A percentile compares a stretch with the other conserved stretches of the same genome.
phyloP scores from a whole-genome alignment of 2,329 filamentous ascomycete species.

The Elsinoe fawcettii region DNA sequence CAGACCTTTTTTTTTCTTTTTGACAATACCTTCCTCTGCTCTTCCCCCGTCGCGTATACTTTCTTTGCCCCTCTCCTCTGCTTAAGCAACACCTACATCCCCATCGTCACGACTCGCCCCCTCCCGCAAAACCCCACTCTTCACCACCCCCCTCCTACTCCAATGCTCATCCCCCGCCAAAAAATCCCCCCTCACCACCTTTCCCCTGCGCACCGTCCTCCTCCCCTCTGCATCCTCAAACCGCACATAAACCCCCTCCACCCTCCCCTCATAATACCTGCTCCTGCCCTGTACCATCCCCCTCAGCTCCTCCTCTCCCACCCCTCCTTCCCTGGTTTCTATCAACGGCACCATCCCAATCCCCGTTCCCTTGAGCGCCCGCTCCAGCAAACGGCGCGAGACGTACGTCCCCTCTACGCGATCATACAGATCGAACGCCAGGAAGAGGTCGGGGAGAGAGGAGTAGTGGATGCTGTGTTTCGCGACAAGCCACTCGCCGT shows the following conservation, averaged over 20 bases:
- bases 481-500: conserved; percentile 18
- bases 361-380: conserved; percentile 10
- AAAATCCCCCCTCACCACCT: conserved; percentile 17
- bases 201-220: conserved; percentile 15
- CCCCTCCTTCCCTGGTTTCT: not conserved
- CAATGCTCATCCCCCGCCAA: conserved; percentile 15
- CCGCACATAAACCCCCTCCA: conserved; percentile 18
- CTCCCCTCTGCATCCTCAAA: conserved; percentile 11
- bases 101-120: too few relatives aligned
- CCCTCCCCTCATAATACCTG: conserved; percentile 10
- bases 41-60: too few relatives aligned
- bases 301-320: not conserved
- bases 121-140: conserved; percentile 2
- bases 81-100: too few relatives aligned
- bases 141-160: not conserved
- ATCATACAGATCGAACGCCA: conserved; percentile 18
- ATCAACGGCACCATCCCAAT: conserved; percentile 2
- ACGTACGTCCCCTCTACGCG: conserved; percentile 3
- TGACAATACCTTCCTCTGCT: too few relatives aligned
- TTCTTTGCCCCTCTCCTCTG: too few relatives aligned
- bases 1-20: not conserved
- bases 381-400: not conserved
- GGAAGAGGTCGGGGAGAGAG: conserved; percentile 12
- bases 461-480: conserved; percentile 17
- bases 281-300: not conserved